A percentile compares a stretch with the other conserved stretches of the same genome.
Conservation (phyloP, 768 basidiomycete species). For the Phaeotremella skinneri region DNA sequence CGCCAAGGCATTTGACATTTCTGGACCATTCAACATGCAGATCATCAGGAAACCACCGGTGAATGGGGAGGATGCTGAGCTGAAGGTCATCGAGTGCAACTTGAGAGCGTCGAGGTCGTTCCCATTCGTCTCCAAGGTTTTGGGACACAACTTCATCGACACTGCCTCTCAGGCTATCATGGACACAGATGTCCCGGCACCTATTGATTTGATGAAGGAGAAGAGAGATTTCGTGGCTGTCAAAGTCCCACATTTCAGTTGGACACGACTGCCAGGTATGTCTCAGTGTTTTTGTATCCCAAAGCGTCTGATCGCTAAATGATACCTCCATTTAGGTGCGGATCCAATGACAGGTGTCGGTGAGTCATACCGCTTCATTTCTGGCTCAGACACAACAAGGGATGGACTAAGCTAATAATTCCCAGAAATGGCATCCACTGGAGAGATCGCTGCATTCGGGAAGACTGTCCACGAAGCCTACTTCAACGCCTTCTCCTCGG, state of each 20-base stretch:
- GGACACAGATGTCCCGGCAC: conserved; percentile 79
- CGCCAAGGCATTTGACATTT: conserved; percentile 89
- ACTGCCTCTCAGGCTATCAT: conserved; percentile 59
- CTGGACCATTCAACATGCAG: conserved; percentile 99
- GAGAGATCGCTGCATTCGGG: conserved; percentile 95
- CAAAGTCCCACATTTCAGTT: conserved; percentile 97
- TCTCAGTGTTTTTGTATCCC: not conserved
- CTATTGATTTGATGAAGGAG: conserved; percentile 85
- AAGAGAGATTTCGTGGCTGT: conserved; percentile 87
- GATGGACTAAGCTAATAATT: conserved; percentile 1
- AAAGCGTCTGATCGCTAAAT: not conserved
- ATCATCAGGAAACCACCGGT: conserved; percentile 78
- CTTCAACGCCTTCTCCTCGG: conserved; percentile 72
- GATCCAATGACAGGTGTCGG: conserved; percentile 96
- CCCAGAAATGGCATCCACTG: conserved; percentile 95
- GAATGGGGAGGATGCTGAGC: conserved; percentile 60
- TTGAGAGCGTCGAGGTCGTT: conserved; percentile 95
- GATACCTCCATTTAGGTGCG: conserved; percentile 56
- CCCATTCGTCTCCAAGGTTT: conserved; percentile 98
- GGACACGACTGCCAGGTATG: conserved; percentile 84
- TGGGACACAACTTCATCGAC: conserved; percentile 96
- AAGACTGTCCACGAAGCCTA: conserved; percentile 84
- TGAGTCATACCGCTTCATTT: conserved; percentile 53
- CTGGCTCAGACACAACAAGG: not conserved
- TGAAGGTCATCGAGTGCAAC: conserved; percentile 99